A percentile compares a stretch with the other conserved stretches of the same genome.
phyloP scores from a whole-genome alignment of 2,329 filamentous ascomycete species.

The Trichoderma asperellum region DNA sequence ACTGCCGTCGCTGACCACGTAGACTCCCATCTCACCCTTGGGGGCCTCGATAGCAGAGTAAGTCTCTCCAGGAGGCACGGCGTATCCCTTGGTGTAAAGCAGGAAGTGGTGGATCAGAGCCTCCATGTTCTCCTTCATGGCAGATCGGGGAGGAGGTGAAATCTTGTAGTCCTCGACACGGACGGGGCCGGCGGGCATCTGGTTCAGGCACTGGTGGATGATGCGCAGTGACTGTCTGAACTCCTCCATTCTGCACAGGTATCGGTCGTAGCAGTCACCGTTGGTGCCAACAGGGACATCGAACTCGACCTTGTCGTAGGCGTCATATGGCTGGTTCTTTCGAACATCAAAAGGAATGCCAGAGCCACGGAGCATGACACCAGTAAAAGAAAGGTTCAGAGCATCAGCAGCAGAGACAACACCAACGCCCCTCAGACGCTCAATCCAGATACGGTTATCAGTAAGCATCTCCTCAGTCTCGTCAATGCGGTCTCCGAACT shows the following conservation, averaged over 20 bases:
- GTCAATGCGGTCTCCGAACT: constrained; percentile 97
- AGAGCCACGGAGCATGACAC: constrained; percentile 96
- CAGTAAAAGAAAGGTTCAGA: constrained; percentile 95
- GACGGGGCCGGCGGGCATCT: constrained; percentile 94
- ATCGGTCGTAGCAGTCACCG: constrained; percentile 98
- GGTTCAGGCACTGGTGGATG: constrained; percentile 98
- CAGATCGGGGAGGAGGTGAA: constrained; percentile 88
- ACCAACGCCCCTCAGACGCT: constrained; percentile 86
- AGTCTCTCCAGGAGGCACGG: constrained; percentile 95
- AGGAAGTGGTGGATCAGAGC: constrained; percentile 99
- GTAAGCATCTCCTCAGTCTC: constrained; percentile 98
- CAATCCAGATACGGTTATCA: constrained; percentile 99
- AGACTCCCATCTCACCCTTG: constrained; percentile 99
- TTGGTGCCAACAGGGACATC: constrained; percentile 96
- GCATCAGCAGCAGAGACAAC: constrained; percentile 90
- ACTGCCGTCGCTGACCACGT: constrained; percentile 90
- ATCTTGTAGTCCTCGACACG: constrained; percentile 99
- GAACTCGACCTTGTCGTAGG: constrained; percentile 97
- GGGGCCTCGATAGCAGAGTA: constrained; percentile 99
- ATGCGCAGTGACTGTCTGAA: constrained; percentile 98
- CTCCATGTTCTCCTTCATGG: constrained; percentile 99
- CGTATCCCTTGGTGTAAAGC: constrained; percentile 97
- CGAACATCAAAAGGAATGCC: constrained; percentile 96
- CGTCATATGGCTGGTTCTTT: constrained; percentile 96
- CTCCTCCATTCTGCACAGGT: constrained; percentile 99